phyloP scores from a whole-genome alignment of 257 asterid genomes.

The Verbascum thapsus region DNA sequence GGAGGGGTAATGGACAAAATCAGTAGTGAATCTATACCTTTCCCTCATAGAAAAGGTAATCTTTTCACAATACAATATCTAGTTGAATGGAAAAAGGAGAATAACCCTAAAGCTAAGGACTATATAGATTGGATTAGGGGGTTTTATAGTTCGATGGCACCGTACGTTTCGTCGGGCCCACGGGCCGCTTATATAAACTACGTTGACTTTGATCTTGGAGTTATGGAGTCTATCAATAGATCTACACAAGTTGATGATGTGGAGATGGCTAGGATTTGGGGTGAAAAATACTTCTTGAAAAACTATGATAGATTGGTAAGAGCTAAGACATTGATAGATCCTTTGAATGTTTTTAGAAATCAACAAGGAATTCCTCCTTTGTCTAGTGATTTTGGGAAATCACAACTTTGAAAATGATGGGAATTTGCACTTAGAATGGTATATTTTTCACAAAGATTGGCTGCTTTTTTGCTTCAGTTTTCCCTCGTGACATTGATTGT shows the following conservation, averaged over 20 bases:
- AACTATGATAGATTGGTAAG: slow-evolving; percentile 70
- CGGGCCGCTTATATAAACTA: slow-evolving; percentile 79
- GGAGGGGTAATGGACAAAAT: slow-evolving; percentile 69
- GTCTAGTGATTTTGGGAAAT: slow-evolving; percentile 14
- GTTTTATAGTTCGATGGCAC: slow-evolving; percentile 55
- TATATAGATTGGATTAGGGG: slow-evolving; percentile 63
- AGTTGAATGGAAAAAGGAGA: slow-evolving; percentile 54
- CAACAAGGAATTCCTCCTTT: slow-evolving; percentile 73
- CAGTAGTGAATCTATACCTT: slow-evolving; percentile 54
- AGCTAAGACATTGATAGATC: slow-evolving; percentile 65
- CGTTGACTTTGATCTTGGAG: slow-evolving; percentile 75
- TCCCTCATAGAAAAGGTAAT: slow-evolving; percentile 77
- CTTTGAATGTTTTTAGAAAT: slow-evolving; percentile 55
- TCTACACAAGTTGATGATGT: slow-evolving; percentile 35
- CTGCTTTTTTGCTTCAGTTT: neutral
- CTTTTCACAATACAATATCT: slow-evolving; percentile 61
- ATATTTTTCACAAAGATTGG: neutral
- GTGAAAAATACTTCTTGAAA: slow-evolving; percentile 67
- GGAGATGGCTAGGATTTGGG: slow-evolving; percentile 67
- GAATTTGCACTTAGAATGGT: neutral
- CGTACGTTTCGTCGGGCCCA: slow-evolving; percentile 53
- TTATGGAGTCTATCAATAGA: slow-evolving; percentile 26
- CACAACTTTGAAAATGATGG: slow-evolving; percentile 15
- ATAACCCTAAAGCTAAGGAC: slow-evolving; percentile 28
- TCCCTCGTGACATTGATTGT: too few relatives aligned